A percentile compares a stretch with the other conserved stretches of the same genome.
phyloP scores from a whole-genome alignment of 2,329 filamentous ascomycete genomes.

The Septoria petroselini region DNA sequence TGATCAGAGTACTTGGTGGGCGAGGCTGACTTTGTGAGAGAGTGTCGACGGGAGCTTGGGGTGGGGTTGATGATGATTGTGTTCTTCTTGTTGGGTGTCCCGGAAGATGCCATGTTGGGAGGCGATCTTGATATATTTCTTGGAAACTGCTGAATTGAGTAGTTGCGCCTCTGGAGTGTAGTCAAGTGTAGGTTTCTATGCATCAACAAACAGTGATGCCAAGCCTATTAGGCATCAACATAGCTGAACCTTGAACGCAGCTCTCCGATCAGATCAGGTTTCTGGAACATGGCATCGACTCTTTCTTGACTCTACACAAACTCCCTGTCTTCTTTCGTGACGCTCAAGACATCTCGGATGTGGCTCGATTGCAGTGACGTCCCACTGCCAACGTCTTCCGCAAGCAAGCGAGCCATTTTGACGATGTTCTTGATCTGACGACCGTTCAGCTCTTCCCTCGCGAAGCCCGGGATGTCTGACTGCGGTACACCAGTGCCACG shows the following conservation, averaged over 20 bases:
- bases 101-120: not conserved
- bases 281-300: not conserved
- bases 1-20: no score
- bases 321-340: constrained; percentile 7
- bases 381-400: constrained; percentile 11
- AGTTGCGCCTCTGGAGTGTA: no score
- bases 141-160: no score
- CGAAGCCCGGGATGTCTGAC: constrained; percentile 14
- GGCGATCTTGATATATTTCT: no score
- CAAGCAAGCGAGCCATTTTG: constrained; percentile 23
- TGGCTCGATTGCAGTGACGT: not conserved
- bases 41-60: no score
- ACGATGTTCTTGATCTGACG: constrained; percentile 25
- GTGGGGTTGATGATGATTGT: no score
- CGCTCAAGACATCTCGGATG: constrained; percentile 6
- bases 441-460: constrained; percentile 17
- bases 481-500: constrained; percentile 8
- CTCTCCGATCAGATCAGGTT: not conserved
- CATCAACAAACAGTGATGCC: no score
- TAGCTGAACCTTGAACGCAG: not conserved
- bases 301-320: not conserved
- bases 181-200: no score
- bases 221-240: no score
- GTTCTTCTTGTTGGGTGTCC: no score
- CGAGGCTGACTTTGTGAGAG: no score